phyloP scores from a whole-genome alignment of 352 stramenopile genomes.

The Peronospora tabacina region DNA sequence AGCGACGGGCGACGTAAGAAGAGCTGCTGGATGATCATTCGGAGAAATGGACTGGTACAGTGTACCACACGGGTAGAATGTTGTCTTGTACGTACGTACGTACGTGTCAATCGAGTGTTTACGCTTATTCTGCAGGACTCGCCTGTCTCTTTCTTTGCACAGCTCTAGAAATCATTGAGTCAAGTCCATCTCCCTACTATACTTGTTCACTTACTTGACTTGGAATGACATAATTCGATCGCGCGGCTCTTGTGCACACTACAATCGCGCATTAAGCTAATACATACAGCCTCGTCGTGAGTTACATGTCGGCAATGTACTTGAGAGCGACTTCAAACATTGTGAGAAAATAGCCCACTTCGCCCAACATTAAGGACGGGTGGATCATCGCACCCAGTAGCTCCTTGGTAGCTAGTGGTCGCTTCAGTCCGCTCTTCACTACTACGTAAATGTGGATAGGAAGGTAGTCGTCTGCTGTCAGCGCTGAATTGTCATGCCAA shows the following conservation, averaged over 20 bases:
- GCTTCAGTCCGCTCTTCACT: slow-evolving; percentile 66
- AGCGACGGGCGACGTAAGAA: slow-evolving; percentile 1
- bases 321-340: slow-evolving; percentile 86
- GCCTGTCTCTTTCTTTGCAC: slow-evolving; percentile 6
- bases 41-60: neutral
- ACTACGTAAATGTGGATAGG: slow-evolving; percentile 85
- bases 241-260: slow-evolving; percentile 13
- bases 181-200: slow-evolving; percentile 28
- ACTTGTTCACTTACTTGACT: slow-evolving; percentile 33
- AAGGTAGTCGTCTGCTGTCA: slow-evolving; percentile 78
- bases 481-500: slow-evolving; percentile 61
- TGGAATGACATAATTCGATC: slow-evolving; percentile 15
- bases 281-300: neutral
- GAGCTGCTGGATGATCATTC: slow-evolving; percentile 25
- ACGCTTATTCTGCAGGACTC: slow-evolving; percentile 21
- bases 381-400: slow-evolving; percentile 78
- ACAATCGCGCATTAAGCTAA: neutral
- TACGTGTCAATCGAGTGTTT: slow-evolving; percentile 14
- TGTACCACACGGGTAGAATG: neutral
- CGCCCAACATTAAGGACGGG: slow-evolving; percentile 71
- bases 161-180: slow-evolving; percentile 13
- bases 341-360: slow-evolving; percentile 82
- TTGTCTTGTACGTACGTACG: slow-evolving; percentile 8
- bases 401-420: slow-evolving; percentile 65
- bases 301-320: slow-evolving; percentile 80